Conservation (phyloP, 805 yeast species). For the Candida quercuum region DNA sequence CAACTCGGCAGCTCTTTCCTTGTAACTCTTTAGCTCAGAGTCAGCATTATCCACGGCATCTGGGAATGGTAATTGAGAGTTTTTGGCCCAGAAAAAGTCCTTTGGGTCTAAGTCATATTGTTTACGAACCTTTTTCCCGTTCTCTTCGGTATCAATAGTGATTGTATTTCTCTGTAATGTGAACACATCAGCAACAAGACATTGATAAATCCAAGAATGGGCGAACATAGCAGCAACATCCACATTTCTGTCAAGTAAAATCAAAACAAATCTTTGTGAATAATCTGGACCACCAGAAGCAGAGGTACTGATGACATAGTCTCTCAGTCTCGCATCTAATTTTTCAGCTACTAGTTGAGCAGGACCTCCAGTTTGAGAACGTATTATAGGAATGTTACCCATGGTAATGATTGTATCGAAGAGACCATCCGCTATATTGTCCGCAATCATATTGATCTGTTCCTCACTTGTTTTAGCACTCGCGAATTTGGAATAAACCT, state of each 20-base stretch:
- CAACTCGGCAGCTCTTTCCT: slow-evolving; percentile 80
- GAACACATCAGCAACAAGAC: slow-evolving; percentile 92
- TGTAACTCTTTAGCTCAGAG: slow-evolving; percentile 71
- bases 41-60: slow-evolving; percentile 99
- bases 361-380: slow-evolving; percentile 91
- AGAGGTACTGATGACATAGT: slow-evolving; percentile 68
- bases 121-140: slow-evolving; percentile 38
- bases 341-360: slow-evolving; percentile 91
- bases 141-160: slow-evolving; percentile 41
- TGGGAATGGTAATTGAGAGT: slow-evolving; percentile 89
- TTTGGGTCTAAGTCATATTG: slow-evolving; percentile 85
- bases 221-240: slow-evolving; percentile 92
- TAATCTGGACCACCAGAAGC: slow-evolving; percentile 20
- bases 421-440: slow-evolving; percentile 70
- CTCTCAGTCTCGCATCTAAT: slow-evolving; percentile 78
- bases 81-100: slow-evolving; percentile 87
- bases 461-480: slow-evolving; percentile 71
- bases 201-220: slow-evolving; percentile 97
- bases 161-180: slow-evolving; percentile 78
- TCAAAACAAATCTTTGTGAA: slow-evolving; percentile 65
- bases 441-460: slow-evolving; percentile 62
- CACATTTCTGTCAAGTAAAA: slow-evolving; percentile 81
- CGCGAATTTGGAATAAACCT: slow-evolving; percentile 65
- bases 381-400: slow-evolving; percentile 79
- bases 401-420: slow-evolving; percentile 74